Conservation (phyloP, 768 basidiomycete species). For the Cystobasidium ongulense region DNA sequence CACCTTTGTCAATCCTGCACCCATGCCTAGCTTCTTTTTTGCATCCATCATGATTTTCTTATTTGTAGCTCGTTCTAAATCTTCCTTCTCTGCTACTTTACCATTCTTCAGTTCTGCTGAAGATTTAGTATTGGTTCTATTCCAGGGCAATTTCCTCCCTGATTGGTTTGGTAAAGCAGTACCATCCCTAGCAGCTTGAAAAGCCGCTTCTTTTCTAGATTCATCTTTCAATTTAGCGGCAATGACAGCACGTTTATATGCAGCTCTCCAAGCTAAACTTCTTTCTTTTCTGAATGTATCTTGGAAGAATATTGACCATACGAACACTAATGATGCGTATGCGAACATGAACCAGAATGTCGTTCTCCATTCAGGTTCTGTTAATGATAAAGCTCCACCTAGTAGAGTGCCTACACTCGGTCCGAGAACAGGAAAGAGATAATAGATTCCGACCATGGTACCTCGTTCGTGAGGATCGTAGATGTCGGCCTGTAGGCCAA, state of each 20-base stretch:
- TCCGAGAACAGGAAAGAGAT: constrained; percentile 68
- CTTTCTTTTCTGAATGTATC: constrained; percentile 79
- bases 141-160: not conserved
- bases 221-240: constrained; percentile 37
- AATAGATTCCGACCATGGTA: constrained; percentile 69
- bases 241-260: constrained; percentile 49
- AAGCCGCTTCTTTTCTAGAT: not conserved
- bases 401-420: constrained; percentile 40
- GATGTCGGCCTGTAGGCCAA: constrained; percentile 51
- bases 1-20: constrained; percentile 20
- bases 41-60: not conserved
- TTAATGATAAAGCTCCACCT: constrained; percentile 61
- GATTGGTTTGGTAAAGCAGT: not conserved
- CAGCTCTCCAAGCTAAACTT: constrained; percentile 67
- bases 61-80: not conserved
- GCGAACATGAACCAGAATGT: constrained; percentile 69
- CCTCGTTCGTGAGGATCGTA: constrained; percentile 68
- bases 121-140: not conserved
- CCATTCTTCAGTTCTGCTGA: constrained; percentile 49
- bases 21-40: constrained; percentile 12
- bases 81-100: constrained; percentile 37
- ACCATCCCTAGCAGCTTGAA: constrained; percentile 34
- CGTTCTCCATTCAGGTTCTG: constrained; percentile 62
- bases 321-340: constrained; percentile 32
- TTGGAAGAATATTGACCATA: constrained; percentile 54